A percentile compares a stretch with the other conserved stretches of the same genome.
These are phyloP conservation scores for Ceratobasidium sp. DNA, from an alignment of 1,284 basidiomycete species.

Conservation along the genomic window DNA sequence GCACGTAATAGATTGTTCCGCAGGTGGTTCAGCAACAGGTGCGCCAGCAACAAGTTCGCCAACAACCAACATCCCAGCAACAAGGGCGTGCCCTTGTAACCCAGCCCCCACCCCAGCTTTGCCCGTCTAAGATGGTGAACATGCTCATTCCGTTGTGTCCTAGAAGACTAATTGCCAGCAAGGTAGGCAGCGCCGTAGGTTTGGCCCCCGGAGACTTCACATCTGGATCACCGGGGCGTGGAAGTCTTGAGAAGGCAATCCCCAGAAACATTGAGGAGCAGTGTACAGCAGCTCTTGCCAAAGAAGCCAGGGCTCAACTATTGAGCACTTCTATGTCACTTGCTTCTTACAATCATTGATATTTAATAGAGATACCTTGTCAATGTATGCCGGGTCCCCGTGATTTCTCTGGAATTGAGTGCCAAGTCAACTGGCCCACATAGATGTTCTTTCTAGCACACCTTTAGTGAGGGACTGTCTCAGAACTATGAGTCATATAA, in stretches of 20 bases:
- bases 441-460: not conserved
- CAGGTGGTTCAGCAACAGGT: not conserved
- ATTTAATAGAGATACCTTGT: not conserved
- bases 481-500: not conserved
- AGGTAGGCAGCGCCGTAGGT: not conserved
- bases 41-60: not conserved
- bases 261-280: not conserved
- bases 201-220: not conserved
- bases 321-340: not conserved
- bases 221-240: too few species aligned
- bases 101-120: too few species aligned
- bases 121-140: not conserved
- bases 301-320: not conserved
- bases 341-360: not conserved
- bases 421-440: not conserved
- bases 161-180: not conserved
- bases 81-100: not conserved
- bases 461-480: not conserved
- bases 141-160: not conserved
- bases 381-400: slow-evolving; percentile 1
- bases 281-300: not conserved
- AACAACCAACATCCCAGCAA: not conserved
- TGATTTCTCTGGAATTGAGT: not conserved
- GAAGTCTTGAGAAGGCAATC: too few species aligned
- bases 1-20: not conserved